Percentiles rank a stretch among this genome's conserved stretches.
phyloP scores from a whole-genome alignment of 2,329 filamentous ascomycete species.

The Microdochium bolleyi region DNA sequence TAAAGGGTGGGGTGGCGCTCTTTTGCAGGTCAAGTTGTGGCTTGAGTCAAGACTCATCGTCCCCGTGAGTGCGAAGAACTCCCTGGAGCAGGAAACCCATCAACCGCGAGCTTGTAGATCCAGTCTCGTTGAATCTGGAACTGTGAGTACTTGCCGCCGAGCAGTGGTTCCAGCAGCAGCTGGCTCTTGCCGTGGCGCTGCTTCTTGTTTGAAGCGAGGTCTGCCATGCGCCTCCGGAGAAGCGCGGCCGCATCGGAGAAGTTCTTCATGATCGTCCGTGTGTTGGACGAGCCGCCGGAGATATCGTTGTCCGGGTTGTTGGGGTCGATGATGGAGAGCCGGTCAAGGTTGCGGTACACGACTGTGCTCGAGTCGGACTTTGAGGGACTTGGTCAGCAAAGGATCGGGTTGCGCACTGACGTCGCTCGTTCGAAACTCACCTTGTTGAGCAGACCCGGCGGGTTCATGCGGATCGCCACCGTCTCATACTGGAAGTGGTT shows the following conservation, averaged over 20 bases:
- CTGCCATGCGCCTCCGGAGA: constrained; percentile 50
- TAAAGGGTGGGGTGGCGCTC: too few species aligned
- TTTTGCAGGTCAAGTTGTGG: background rate
- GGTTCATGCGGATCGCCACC: constrained; percentile 68
- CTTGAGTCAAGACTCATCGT: background rate
- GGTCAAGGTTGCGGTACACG: constrained; percentile 51
- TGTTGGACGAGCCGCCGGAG: constrained; percentile 73
- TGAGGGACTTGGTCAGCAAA: constrained; percentile 7
- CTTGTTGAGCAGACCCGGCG: constrained; percentile 71
- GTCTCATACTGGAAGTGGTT: constrained; percentile 64
- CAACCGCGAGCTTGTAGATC: background rate
- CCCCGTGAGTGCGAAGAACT: background rate
- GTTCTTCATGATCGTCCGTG: constrained; percentile 53
- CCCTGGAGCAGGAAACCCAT: background rate
- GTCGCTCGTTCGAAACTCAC: constrained; percentile 31
- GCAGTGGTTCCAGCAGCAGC: constrained; percentile 56
- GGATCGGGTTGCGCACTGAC: background rate
- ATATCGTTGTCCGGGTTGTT: constrained; percentile 84
- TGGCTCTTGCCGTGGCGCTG: constrained; percentile 32
- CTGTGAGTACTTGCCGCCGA: constrained; percentile 71
- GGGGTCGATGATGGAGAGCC: constrained; percentile 85
- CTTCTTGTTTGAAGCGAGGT: constrained; percentile 28
- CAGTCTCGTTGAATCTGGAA: constrained; percentile 60
- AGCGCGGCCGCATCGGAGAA: constrained; percentile 59
- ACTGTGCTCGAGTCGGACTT: constrained; percentile 36